Evolutionary conservation across 2,329 filamentous ascomycete genomes (phyloP).

Genomic region (Colletotrichum paranaense): DNA sequence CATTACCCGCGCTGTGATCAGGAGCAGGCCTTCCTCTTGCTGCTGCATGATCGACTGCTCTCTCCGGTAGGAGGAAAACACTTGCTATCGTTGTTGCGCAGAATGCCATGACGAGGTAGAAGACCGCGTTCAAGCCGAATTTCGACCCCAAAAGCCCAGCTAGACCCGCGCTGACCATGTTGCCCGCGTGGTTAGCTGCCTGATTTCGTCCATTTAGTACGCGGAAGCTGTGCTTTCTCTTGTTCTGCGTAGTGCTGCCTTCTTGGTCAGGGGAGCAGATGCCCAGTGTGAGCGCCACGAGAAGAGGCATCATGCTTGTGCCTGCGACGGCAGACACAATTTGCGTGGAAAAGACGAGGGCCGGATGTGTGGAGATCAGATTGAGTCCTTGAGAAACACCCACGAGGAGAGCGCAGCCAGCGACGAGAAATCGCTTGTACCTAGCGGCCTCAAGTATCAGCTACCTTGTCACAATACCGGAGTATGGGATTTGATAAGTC

Average conservation of each 20-base stretch:
- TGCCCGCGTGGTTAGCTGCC: conserved; percentile 21
- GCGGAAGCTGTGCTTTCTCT: conserved; percentile 19
- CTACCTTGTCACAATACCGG: no score
- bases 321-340: conserved; percentile 28
- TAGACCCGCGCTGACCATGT: conserved; percentile 29
- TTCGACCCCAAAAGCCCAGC: background rate
- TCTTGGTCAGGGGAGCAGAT: conserved; percentile 4
- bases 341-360: conserved; percentile 21
- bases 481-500: background rate
- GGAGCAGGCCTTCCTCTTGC: background rate
- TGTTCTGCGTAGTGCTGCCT: background rate
- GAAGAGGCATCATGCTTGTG: conserved; percentile 20
- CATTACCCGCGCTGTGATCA: background rate
- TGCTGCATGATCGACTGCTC: conserved; percentile 12
- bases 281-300: conserved; percentile 24
- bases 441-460: conserved; percentile 7
- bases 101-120: conserved; percentile 27
- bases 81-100: background rate
- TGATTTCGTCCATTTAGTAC: conserved; percentile 18
- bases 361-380: conserved; percentile 22
- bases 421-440: conserved; percentile 16
- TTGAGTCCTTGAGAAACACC: conserved; percentile 27
- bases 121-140: conserved; percentile 22
- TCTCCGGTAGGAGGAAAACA: conserved; percentile 15
- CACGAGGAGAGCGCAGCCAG: conserved; percentile 13